Evolutionary conservation across 805 yeast species (phyloP).

Genomic region (Cyberlindnera mycetangii): DNA sequence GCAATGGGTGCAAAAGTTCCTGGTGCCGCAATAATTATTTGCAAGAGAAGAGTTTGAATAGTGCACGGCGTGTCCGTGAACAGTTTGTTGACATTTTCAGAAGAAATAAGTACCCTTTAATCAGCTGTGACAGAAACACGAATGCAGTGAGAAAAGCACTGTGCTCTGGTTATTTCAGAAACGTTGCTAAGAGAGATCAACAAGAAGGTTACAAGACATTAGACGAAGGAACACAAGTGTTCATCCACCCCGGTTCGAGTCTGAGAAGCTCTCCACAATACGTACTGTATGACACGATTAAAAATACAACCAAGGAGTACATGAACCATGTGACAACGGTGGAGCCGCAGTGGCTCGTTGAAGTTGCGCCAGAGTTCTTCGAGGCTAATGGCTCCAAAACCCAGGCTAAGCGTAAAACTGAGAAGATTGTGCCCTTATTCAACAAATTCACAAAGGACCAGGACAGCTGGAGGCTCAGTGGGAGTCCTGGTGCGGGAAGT

Average conservation of each 20-base stretch:
- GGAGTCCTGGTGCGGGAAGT: conserved; percentile 41
- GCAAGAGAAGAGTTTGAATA: conserved; percentile 70
- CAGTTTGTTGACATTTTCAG: conserved; percentile 63
- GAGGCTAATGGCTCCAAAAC: conserved; percentile 47
- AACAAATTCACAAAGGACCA: conserved; percentile 57
- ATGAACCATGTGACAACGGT: conserved; percentile 87
- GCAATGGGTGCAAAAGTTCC: conserved; percentile 47
- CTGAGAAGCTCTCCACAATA: conserved; percentile 69
- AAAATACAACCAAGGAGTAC: conserved; percentile 83
- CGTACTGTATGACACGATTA: conserved; percentile 76
- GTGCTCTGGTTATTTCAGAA: conserved; percentile 66
- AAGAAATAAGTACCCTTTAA: conserved; percentile 41
- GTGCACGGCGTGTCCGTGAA: conserved; percentile 76
- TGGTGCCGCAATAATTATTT: conserved; percentile 85
- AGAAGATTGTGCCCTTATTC: conserved; percentile 72
- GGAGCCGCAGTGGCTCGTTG: conserved; percentile 75
- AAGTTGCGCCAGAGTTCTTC: conserved; percentile 71
- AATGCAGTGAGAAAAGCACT: conserved; percentile 59
- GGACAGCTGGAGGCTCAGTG: conserved; percentile 67
- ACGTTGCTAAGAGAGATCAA: conserved; percentile 62
- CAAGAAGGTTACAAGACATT: conserved; percentile 74
- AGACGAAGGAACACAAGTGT: conserved; percentile 70
- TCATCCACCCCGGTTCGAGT: conserved; percentile 84
- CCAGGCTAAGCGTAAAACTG: conserved; percentile 44
- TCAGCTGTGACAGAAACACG: conserved; percentile 53